Percentiles rank a stretch among this genome's conserved stretches.
Evolutionary conservation across 1,139 yeast species (phyloP).

Genomic region (Debaryomyces fabryi): DNA sequence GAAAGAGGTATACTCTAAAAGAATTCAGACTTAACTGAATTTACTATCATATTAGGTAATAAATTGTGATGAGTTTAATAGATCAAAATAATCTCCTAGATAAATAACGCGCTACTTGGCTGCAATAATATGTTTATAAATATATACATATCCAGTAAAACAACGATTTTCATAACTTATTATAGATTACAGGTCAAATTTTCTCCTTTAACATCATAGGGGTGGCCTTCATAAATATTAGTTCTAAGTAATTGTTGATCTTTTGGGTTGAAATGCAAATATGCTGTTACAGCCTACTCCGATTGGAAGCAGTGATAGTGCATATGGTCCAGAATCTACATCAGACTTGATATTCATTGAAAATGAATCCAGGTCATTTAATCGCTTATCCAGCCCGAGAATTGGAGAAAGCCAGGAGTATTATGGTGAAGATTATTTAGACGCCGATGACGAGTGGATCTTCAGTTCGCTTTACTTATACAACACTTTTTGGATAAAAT

Average conservation of each 20-base stretch:
- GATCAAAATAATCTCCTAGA: background rate
- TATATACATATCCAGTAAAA: background rate
- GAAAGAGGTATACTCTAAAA: background rate
- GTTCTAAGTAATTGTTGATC: background rate
- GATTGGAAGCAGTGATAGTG: background rate
- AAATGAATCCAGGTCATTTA: background rate
- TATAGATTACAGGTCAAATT: background rate
- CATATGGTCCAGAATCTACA: background rate
- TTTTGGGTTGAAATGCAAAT: background rate
- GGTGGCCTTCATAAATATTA: background rate
- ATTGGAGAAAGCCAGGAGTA: background rate
- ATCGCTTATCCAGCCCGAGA: background rate
- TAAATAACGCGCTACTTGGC: background rate
- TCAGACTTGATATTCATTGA: background rate
- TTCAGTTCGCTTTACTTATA: background rate
- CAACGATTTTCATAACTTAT: background rate
- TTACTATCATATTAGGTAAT: background rate
- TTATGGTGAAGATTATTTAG: background rate
- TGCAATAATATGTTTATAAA: background rate
- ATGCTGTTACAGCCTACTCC: background rate
- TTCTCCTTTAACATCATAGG: background rate
- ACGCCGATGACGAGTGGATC: background rate
- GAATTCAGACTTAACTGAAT: background rate
- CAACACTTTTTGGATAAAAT: background rate
- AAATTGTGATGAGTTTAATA: slow-evolving; percentile 6